phyloP scores from a whole-genome alignment of 257 asterid species.

The Lavandula angustifolia region DNA sequence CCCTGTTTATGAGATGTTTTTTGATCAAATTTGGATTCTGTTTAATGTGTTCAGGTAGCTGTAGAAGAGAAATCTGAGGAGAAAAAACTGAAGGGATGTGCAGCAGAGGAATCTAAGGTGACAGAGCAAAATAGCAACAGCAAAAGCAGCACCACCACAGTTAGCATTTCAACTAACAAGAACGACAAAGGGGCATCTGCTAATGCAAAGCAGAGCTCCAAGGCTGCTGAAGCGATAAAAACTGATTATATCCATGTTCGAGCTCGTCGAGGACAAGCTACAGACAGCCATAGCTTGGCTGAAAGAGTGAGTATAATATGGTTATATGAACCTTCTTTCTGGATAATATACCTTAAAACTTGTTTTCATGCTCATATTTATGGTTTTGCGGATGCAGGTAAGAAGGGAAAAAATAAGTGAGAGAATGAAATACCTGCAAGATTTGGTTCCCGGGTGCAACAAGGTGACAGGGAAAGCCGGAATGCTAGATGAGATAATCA shows the following conservation, averaged over 20 bases:
- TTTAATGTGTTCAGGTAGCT: slow-evolving; percentile 34
- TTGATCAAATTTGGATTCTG: background rate
- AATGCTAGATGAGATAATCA: slow-evolving; percentile 92
- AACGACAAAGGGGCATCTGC: slow-evolving; percentile 32
- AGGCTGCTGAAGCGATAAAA: slow-evolving; percentile 56
- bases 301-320: slow-evolving; percentile 65
- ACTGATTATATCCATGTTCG: slow-evolving; percentile 88
- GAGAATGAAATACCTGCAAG: slow-evolving; percentile 86
- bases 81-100: slow-evolving; percentile 53
- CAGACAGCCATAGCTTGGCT: slow-evolving; percentile 97
- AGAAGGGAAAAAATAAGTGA: slow-evolving; percentile 94
- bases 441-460: slow-evolving; percentile 90
- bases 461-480: slow-evolving; percentile 93
- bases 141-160: slow-evolving; percentile 43
- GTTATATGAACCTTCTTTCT: background rate
- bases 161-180: slow-evolving; percentile 13
- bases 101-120: slow-evolving; percentile 50
- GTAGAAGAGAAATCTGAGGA: slow-evolving; percentile 54
- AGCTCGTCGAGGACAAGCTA: slow-evolving; percentile 97
- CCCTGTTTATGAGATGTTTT: background rate
- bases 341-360: background rate
- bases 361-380: background rate
- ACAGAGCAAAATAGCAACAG: slow-evolving; percentile 54
- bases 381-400: slow-evolving; percentile 44
- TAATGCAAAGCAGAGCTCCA: slow-evolving; percentile 35